Evolutionary conservation across 306 rosid species (phyloP).

Genomic region (Quercus dentata): DNA sequence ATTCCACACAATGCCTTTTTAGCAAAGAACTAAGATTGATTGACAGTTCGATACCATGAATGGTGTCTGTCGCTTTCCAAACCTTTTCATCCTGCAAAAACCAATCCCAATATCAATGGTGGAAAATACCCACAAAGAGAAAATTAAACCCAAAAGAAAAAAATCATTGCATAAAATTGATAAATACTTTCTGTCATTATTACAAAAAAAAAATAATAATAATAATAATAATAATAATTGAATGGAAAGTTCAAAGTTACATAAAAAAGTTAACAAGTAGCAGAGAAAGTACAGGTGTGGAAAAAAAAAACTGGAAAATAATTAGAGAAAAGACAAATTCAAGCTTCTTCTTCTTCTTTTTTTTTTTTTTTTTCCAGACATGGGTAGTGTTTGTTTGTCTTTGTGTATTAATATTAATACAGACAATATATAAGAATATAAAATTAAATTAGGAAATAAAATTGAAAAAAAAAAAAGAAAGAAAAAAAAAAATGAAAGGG

Average conservation of each 20-base stretch:
- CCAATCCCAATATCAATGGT: constrained; percentile 37
- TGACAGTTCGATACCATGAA: constrained; percentile 65
- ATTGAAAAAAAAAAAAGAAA: constrained; percentile 20
- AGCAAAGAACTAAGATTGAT: constrained; percentile 33
- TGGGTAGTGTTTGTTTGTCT: constrained; percentile 30
- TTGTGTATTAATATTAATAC: constrained; percentile 36
- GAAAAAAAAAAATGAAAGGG: constrained; percentile 27
- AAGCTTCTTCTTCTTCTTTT: constrained; percentile 35
- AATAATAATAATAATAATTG: background rate
- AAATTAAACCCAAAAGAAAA: background rate
- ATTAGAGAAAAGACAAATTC: constrained; percentile 63
- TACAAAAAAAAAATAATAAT: background rate
- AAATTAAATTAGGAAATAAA: constrained; percentile 25
- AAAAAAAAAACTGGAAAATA: constrained; percentile 15
- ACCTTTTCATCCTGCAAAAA: constrained; percentile 68
- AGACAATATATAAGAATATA: constrained; percentile 25
- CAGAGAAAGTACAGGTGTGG: constrained; percentile 26
- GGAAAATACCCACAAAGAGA: constrained; percentile 24
- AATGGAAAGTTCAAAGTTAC: background rate
- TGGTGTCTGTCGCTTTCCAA: constrained; percentile 83
- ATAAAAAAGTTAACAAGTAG: constrained; percentile 15
- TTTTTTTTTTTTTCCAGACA: constrained; percentile 23
- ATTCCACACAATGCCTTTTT: constrained; percentile 41
- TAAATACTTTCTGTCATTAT: constrained; percentile 12
- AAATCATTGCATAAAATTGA: constrained; percentile 1